phyloP scores from a whole-genome alignment of 106 monocot species.

The Phalaenopsis aphrodite region DNA sequence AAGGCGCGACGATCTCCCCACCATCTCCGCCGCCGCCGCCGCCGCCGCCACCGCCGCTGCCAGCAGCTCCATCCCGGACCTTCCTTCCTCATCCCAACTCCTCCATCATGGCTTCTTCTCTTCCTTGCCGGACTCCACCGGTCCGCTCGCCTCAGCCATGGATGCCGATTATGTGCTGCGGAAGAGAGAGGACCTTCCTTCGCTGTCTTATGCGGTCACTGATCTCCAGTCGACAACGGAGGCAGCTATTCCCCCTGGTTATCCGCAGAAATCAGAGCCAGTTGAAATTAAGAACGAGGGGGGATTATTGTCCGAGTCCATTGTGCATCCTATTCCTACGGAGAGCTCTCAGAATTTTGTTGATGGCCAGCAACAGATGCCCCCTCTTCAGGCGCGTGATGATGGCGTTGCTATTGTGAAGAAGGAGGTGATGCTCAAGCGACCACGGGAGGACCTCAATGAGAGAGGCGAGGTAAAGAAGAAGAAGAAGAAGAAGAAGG shows the following conservation, averaged over 20 bases:
- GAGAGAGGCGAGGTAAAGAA: not conserved
- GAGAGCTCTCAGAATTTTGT: not conserved
- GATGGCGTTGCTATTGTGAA: not conserved
- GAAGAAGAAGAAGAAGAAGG: conserved; percentile 8
- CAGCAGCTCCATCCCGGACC: not conserved
- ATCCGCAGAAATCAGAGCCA: not conserved
- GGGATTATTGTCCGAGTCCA: not conserved
- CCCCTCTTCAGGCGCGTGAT: not conserved
- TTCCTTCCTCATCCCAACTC: conserved; percentile 4
- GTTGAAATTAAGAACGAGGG: not conserved
- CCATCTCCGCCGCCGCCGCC: no score
- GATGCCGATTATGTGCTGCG: conserved; percentile 2
- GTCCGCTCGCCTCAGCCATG: not conserved
- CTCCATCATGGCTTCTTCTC: not conserved
- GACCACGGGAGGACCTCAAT: conserved; percentile 2
- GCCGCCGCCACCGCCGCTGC: not conserved
- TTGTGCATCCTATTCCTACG: not conserved
- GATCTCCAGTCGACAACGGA: not conserved
- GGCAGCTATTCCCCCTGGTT: not conserved
- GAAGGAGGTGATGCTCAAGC: conserved; percentile 6
- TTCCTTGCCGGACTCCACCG: not conserved
- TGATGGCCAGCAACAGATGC: not conserved
- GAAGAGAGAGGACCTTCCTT: conserved; percentile 4
- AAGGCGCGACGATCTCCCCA: conserved; percentile 11
- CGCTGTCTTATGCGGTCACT: not conserved